Conservation (phyloP, 1,139 yeast genomes). For the Kodamaea anthophila region DNA sequence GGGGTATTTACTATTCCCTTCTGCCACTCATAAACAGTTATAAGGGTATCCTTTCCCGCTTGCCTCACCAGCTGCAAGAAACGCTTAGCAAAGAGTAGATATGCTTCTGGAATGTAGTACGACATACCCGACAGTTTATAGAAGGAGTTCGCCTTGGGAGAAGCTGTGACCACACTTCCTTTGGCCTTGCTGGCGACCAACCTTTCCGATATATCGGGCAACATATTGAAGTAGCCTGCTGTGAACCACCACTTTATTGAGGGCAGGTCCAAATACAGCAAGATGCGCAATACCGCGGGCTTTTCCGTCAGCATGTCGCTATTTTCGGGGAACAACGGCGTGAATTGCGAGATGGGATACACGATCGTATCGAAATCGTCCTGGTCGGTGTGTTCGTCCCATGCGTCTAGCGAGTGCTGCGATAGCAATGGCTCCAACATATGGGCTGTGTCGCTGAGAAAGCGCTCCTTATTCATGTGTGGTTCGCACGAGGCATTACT, state of each 20-base stretch:
- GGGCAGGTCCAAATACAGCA: constrained; percentile 53
- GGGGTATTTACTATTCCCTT: constrained; percentile 76
- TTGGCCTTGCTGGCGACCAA: constrained; percentile 54
- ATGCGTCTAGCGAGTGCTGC: constrained; percentile 30
- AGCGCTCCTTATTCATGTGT: constrained; percentile 48
- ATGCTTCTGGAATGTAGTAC: constrained; percentile 80
- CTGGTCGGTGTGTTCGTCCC: constrained; percentile 29
- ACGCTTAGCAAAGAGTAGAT: constrained; percentile 64
- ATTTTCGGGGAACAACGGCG: constrained; percentile 65
- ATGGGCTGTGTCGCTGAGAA: constrained; percentile 52
- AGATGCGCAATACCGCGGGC: constrained; percentile 55
- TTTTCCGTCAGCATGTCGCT: constrained; percentile 69
- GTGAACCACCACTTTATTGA: constrained; percentile 78
- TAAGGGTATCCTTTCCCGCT: constrained; percentile 39
- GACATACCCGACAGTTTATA: constrained; percentile 81
- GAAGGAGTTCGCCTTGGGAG: constrained; percentile 91
- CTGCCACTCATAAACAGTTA: constrained; percentile 76
- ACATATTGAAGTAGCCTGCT: constrained; percentile 94
- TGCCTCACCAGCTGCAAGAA: constrained; percentile 54
- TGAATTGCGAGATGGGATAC: constrained; percentile 87
- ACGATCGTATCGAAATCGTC: constrained; percentile 57
- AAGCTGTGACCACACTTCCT: constrained; percentile 81
- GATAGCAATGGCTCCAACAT: constrained; percentile 53
- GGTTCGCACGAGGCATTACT: constrained; percentile 74
- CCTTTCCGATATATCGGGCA: constrained; percentile 62